These are phyloP conservation scores for Erythrobasidium hasegawianum DNA, from an alignment of 1,284 basidiomycete species.

Conservation along the genomic window DNA sequence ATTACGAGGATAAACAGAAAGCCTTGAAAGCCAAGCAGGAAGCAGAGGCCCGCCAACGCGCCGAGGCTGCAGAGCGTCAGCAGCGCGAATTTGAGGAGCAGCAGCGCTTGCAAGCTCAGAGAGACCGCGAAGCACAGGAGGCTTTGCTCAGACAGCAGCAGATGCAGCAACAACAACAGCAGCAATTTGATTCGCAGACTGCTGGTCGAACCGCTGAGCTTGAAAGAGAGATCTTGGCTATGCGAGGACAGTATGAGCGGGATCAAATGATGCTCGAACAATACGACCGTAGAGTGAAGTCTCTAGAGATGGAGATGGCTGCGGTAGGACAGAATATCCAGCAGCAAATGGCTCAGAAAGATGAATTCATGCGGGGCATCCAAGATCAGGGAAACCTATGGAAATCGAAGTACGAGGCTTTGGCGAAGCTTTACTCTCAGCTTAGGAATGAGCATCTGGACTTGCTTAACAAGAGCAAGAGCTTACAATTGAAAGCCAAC, in stretches of 20 bases:
- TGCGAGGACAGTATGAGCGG: slow-evolving; percentile 96
- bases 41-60: slow-evolving; percentile 71
- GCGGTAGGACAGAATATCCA: slow-evolving; percentile 74
- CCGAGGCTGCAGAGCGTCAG: slow-evolving; percentile 73
- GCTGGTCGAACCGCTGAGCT: slow-evolving; percentile 64
- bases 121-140: slow-evolving; percentile 83
- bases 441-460: slow-evolving; percentile 95
- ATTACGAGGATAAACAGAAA: slow-evolving; percentile 94
- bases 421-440: slow-evolving; percentile 98
- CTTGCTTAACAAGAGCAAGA: slow-evolving; percentile 94
- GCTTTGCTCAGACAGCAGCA: slow-evolving; percentile 64
- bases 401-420: slow-evolving; percentile 98
- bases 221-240: slow-evolving; percentile 82
- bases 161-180: slow-evolving; percentile 34
- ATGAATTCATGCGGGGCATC: slow-evolving; percentile 90
- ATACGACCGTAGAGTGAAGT: slow-evolving; percentile 97
- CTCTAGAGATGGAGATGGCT: slow-evolving; percentile 84
- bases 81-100: slow-evolving; percentile 87
- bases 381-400: slow-evolving; percentile 95
- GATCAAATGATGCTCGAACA: slow-evolving; percentile 98
- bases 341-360: slow-evolving; percentile 86
- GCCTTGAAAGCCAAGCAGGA: slow-evolving; percentile 74
- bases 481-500: slow-evolving; percentile 95
- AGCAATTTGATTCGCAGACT: slow-evolving; percentile 58
- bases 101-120: slow-evolving; percentile 81